phyloP scores from a whole-genome alignment of 2,329 filamentous ascomycete species.

The Dothideomycetidae sp. region DNA sequence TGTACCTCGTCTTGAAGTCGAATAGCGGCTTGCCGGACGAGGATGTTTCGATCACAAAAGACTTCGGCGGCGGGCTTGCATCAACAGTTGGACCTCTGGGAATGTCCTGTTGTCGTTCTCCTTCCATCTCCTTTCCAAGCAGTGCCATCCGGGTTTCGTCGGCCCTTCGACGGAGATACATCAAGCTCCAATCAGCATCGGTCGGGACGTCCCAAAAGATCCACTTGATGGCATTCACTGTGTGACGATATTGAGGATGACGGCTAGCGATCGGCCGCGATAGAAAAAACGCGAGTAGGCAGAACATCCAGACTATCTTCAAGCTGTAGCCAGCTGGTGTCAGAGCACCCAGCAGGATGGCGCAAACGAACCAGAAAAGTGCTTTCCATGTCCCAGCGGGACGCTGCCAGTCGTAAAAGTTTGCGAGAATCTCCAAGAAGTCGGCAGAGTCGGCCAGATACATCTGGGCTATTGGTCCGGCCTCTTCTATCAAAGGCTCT shows the following conservation, averaged over 20 bases:
- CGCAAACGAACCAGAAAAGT: constrained; percentile 23
- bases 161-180: constrained; percentile 19
- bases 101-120: constrained; percentile 5
- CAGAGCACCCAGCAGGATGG: constrained; percentile 19
- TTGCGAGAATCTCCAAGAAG: constrained; percentile 24
- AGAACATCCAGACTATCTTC: constrained; percentile 23
- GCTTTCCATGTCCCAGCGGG: constrained; percentile 22
- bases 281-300: constrained; percentile 25
- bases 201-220: constrained; percentile 28
- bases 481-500: constrained; percentile 23
- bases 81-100: not conserved
- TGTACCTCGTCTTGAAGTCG: constrained; percentile 4
- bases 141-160: constrained; percentile 16
- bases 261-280: constrained; percentile 23
- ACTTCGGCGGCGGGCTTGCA: not conserved
- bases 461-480: constrained; percentile 25
- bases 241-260: constrained; percentile 24
- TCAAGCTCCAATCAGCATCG: constrained; percentile 22
- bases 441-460: constrained; percentile 26
- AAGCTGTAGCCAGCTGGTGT: constrained; percentile 24
- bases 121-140: constrained; percentile 15
- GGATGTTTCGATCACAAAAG: not conserved
- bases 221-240: constrained; percentile 25
- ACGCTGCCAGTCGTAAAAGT: constrained; percentile 26
- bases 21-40: not conserved